Base-by-base conservation (phyloP, 306 rosid species). In the Coriaria nepalensis region DNA sequence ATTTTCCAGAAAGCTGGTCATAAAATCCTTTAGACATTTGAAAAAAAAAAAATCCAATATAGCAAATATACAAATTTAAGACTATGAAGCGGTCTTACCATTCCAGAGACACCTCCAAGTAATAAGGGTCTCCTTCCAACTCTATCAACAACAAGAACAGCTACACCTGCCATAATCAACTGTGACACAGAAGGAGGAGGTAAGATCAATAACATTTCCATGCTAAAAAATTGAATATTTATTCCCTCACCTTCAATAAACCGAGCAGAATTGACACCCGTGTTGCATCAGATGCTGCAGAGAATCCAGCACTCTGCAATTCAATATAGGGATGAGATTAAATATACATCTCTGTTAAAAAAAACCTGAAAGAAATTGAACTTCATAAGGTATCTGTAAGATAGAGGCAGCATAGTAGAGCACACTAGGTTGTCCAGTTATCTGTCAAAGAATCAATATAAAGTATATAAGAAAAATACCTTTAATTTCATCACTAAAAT, bases 351-450 rank as follows among this genome's bases (percentile, higher is more conserved):
- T 56, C 12, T 61, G 40, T 49, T 1, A 34, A 0, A 7, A 52
- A 33, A 47, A 48, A 13, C 32, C n/a, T 37, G 57, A 29, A 8
- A 39, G 32, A 39, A 37, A 45, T 5, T 65, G 56, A 13, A 48
- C 60, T 53, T 43, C 9, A 42, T 35, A 60, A 36, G 50, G 43
- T 77, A 92, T 95, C 98, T 82, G 85, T 58, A 92, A 76, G 74
- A 92, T 85, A 10, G 98, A 69, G 51, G 80, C 72, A 47, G 98
- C 96, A 73, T 92, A 92, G 73, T 92, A 92, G 13, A 92, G 78
- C 63, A 92, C 98, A 60, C 98, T 92, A 35, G 98, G 98, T 66
- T 92, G 98, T 49, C 98, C 96, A 29, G 98, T 92, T 64, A 92
- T 85, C 97, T 88, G 94, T 50, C 71, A 69, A 35, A 63, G 38